phyloP scores from a whole-genome alignment of 2,329 filamentous ascomycete genomes.

The Aotearoamyces nothofagi region DNA sequence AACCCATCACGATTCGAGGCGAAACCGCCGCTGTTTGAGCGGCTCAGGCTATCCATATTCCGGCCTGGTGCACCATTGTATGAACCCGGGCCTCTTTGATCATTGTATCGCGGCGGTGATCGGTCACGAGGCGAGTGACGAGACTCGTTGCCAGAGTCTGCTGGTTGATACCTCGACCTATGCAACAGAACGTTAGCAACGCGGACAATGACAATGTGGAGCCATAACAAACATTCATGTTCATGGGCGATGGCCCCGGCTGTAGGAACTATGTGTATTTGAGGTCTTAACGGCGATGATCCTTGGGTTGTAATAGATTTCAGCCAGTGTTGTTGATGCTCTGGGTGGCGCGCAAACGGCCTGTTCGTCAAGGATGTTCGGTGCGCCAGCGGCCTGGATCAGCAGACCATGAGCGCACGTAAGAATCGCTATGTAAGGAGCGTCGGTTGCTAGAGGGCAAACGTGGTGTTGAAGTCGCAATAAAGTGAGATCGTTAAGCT shows the following conservation, averaged over 20 bases:
- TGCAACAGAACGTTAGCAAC: conserved; percentile 5
- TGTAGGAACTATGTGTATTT: too few species aligned
- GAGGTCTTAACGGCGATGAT: too few species aligned
- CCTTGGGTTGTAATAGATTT: too few species aligned
- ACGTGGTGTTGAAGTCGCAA: too few species aligned
- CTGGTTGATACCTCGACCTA: conserved; percentile 20
- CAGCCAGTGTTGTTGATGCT: too few species aligned
- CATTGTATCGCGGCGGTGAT: conserved; percentile 18
- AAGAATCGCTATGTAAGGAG: too few species aligned
- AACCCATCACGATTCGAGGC: conserved; percentile 42
- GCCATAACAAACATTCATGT: conserved; percentile 14
- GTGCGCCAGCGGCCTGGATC: too few species aligned
- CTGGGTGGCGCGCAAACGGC: too few species aligned
- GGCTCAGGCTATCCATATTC: conserved; percentile 9
- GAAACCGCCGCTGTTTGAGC: conserved; percentile 34
- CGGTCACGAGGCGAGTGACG: conserved; percentile 24
- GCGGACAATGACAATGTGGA: background rate
- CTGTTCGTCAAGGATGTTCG: too few species aligned
- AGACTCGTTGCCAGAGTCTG: conserved; percentile 22
- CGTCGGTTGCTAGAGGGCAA: too few species aligned
- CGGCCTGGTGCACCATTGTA: conserved; percentile 15
- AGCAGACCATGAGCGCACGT: too few species aligned
- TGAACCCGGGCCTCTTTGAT: conserved; percentile 12
- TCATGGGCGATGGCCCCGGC: conserved; percentile 17
- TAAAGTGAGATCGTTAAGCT: too few species aligned